Base-by-base conservation (phyloP, 2,329 filamentous ascomycete species). In the Fusarium sp. region DNA sequence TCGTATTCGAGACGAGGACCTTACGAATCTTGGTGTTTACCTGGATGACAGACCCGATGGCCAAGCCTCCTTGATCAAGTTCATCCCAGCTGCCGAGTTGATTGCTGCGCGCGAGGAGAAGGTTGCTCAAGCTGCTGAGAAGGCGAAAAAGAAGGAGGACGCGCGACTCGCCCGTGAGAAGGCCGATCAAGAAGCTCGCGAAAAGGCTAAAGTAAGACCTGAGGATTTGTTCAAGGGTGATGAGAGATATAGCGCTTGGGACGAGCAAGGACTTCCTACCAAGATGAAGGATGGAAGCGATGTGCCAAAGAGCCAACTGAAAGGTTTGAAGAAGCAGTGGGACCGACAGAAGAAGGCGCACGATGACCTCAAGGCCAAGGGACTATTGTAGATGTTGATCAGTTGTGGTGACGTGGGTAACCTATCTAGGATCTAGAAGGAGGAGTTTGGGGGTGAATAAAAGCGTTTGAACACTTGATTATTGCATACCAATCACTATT, bases 251-350 rank as follows among this genome's bases (percentile, higher is more conserved):
- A 87, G 84, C 68, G 92, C 86, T 19, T 97, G 93, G 92, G 93
- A 97, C 75, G 89, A 85, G 7, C 90, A 95, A 57, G 94, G 94
- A 0, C 65, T 97, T 65, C 94, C 95, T 3, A 91, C 86, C 0
- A 92, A 89, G 79, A 88, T 94, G 76, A 89, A 88, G 64, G 89
- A 92, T 30, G 94, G 93, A 0, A 89, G 88, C 62, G 93, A 96
- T 70, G 84, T 97, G 36, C 86, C 92, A 6, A 97, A 97, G 83
- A 91, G 86, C 61, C 87, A 89, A 74, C 75, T 81, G 49, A 97
- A 97, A 85, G 94, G 93, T 82, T 78, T 97, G 71, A 89, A 85
- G 80, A 97, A 97, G 83, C 90, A 93, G 56, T 97, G 92, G 92
- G 91, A 96, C 72, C 89, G 85, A 76, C 95, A 97, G 82, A 96